Evolutionary conservation across 2,329 filamentous ascomycete genomes (phyloP), one percentile per base, ranked within the genome.

Genomic region (Fusarium coffeatum): DNA sequence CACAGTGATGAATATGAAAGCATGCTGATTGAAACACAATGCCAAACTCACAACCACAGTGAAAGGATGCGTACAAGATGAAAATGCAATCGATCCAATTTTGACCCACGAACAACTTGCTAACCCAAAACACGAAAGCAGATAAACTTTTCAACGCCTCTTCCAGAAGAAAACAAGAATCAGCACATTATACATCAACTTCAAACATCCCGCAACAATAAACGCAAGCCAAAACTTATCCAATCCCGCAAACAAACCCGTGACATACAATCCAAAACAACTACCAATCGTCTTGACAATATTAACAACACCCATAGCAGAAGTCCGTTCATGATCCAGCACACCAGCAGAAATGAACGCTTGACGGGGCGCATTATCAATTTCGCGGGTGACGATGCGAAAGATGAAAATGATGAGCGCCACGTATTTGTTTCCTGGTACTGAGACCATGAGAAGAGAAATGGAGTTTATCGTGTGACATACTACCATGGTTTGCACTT

Each of bases 201-300:
- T 73, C 5, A 73, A 56, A 2, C 47, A 55, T 2, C 71, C 71
- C 8, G 71, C 71, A 11, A 70, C 53, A 12, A 73, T 72, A 10
- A 73, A 73, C 0, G 71, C 71, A 22, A 73, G 49, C 71, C 71
- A 73, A 16, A 73, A 73, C 40, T 73, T 43, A 20, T 73, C 63
- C 22, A 70, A 16, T 0, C 71, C 71, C 0, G 71, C 71, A 37
- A 73, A 73, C 12, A 72, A 18, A 0, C 71, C 71, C 0, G 71
- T 73, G 1, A 67, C n/a, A 3, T 73, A 73, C 16, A 73, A 20
- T 3, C 71, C 71, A 3, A 72, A 16, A n/a, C 70, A 72, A 18
- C 66, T 71, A 9, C 70, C 70, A 15, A 72, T 55, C 2, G 71
- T 73, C 50, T 73, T 73, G 11, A 73, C 69, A n/a, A 73, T 73